Base-by-base conservation (phyloP, 805 yeast genomes). In the Tetrapisispora arboricola region DNA sequence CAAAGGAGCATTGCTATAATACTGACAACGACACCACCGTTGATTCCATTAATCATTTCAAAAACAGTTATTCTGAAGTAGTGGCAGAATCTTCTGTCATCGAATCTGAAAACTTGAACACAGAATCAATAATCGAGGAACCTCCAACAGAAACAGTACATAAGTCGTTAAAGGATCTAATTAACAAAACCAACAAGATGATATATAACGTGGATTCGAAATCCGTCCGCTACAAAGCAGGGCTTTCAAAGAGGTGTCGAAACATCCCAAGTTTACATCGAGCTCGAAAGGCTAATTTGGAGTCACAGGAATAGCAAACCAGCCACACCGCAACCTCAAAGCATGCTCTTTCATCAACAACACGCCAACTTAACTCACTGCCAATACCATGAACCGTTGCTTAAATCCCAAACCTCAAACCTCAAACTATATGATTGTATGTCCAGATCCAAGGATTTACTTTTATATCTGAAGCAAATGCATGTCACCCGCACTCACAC, bases 81-180 rank as follows among this genome's bases (percentile, higher is more conserved):
- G 33, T 17, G 17, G n/a, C 4, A 17, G 22, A 30, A n/a, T n/a
- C 31, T 4, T n/a, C 6, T 5, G 13, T 10, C 5, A 10, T n/a
- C 15, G 26, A 24, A 24, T 10, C 6, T 28, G 17, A 28, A 28
- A 16, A 16, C 18, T n/a, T 10, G n/a, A 18, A 28, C 7, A 25
- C 13, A 11, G 34, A 31, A 31, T 19, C 34, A 3, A 19, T 15
- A 11, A 13, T 4, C 6, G 13, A 19, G 20, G 34, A 31, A 9
- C 24, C 24, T 16, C 21, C 16, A 12, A 17, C 13, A 4, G 13
- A 18, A 17, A 9, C 18, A 18, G 21, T 34, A 4, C 61, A 55
- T 37, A 54, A 49, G 40, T 43, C 61, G 6, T 40, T 57, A 13
- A 53, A 52, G 21, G 58, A 54, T 34, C 41, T 57, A 18, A 56